These are phyloP conservation scores for Penicillium sclerotiorum DNA, from an alignment of 2,329 filamentous ascomycete genomes.

Conservation along the genomic window DNA sequence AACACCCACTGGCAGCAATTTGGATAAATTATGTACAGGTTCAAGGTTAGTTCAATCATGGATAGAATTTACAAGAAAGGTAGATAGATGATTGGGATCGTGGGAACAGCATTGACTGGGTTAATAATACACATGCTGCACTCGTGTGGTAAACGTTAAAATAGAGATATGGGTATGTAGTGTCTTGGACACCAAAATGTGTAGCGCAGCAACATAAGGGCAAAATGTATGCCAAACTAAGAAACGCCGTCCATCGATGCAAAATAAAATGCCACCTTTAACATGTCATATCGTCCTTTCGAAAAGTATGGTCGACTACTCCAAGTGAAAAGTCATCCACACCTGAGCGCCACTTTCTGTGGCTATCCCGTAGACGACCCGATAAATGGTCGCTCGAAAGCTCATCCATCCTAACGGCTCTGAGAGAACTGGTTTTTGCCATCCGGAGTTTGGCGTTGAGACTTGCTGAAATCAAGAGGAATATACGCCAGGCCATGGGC, in stretches of 20 bases:
- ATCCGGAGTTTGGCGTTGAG: constrained; percentile 4
- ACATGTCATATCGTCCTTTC: too few species aligned
- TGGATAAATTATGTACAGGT: too few species aligned
- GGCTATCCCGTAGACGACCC: too few species aligned
- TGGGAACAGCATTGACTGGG: not conserved
- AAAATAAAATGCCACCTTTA: not conserved
- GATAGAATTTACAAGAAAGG: too few species aligned
- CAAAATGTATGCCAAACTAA: not conserved
- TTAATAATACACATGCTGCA: not conserved
- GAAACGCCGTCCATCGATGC: constrained; percentile 6
- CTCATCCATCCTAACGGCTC: constrained; percentile 3
- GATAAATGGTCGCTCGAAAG: not conserved
- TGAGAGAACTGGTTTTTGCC: constrained; percentile 3
- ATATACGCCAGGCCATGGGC: constrained; percentile 48
- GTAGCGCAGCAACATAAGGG: not conserved
- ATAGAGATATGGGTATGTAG: constrained; percentile 12
- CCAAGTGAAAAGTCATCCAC: too few species aligned
- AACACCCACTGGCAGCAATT: too few species aligned
- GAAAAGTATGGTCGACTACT: too few species aligned
- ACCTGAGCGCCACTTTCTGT: too few species aligned
- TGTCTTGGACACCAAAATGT: constrained; percentile 17
- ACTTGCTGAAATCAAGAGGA: constrained; percentile 33
- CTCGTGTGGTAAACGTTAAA: not conserved
- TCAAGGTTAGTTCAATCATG: too few species aligned
- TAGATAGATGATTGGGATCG: too few species aligned